These are phyloP conservation scores for Populus tremula DNA, from an alignment of 345 rosid species.

Conservation along the genomic window DNA sequence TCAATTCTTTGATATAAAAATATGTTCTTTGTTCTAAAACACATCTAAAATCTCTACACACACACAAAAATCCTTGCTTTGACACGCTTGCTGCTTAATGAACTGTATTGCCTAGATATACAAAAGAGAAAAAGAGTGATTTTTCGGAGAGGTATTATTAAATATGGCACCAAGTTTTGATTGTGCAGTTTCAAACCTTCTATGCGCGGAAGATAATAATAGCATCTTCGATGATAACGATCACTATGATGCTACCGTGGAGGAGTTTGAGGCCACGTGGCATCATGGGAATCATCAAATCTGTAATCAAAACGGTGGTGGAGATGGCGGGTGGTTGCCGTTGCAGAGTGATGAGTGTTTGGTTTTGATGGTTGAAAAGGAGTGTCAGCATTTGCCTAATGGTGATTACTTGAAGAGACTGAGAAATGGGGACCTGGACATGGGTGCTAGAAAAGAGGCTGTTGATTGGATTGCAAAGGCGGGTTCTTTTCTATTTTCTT, in stretches of 20 bases:
- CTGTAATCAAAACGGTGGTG: constrained; percentile 18
- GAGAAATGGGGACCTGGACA: constrained; percentile 52
- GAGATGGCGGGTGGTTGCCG: constrained; percentile 24
- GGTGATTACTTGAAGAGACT: constrained; percentile 52
- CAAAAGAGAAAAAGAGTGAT: background rate
- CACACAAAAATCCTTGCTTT: constrained; percentile 6
- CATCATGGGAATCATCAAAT: constrained; percentile 29
- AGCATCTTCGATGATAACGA: constrained; percentile 47
- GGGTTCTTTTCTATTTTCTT: constrained; percentile 18
- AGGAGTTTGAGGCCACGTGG: constrained; percentile 37
- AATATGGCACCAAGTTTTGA: constrained; percentile 67
- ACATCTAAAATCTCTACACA: background rate
- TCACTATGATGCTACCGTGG: constrained; percentile 18
- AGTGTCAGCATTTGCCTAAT: constrained; percentile 49
- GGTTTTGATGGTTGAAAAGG: constrained; percentile 54
- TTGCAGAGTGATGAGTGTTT: constrained; percentile 57
- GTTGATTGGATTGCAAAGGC: constrained; percentile 65
- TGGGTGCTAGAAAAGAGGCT: constrained; percentile 49
- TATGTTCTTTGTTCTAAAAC: background rate
- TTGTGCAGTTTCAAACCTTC: constrained; percentile 43
- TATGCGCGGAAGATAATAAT: constrained; percentile 51
- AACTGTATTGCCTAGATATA: constrained; percentile 8
- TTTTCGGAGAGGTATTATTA: background rate
- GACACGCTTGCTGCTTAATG: constrained; percentile 10
- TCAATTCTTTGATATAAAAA: constrained; percentile 30